phyloP scores from a whole-genome alignment of 108 stramenopile genomes.

The Pseudonitzschia multiseries region DNA sequence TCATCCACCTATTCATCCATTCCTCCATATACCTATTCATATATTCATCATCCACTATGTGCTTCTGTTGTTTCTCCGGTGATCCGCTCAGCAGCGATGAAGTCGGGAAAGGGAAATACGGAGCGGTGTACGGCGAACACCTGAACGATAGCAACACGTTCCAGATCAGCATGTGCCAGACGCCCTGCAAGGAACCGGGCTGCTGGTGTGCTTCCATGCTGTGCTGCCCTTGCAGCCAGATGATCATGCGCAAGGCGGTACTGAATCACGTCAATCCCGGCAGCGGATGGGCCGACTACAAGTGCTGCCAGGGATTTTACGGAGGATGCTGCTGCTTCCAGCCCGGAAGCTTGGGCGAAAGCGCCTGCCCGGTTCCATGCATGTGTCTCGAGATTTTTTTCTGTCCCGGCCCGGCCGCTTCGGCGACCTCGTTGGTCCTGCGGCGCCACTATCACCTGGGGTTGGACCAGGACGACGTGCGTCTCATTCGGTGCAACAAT shows the following conservation, averaged over 20 bases:
- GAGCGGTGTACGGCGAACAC: too few relatives aligned
- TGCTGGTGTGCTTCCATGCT: constrained; percentile 62
- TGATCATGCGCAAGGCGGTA: constrained; percentile 65
- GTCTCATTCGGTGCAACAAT: constrained; percentile 76
- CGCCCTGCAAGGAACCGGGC: constrained; percentile 58
- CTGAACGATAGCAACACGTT: too few relatives aligned
- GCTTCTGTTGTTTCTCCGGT: too few relatives aligned
- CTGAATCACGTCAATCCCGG: constrained; percentile 70
- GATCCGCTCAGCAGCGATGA: too few relatives aligned
- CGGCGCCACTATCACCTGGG: constrained; percentile 62
- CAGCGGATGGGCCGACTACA: constrained; percentile 69
- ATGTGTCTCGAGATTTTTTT: constrained; percentile 69
- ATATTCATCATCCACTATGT: too few relatives aligned
- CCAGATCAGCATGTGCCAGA: constrained; percentile 63
- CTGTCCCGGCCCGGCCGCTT: constrained; percentile 69
- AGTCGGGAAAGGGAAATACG: too few relatives aligned
- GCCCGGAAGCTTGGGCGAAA: constrained; percentile 54
- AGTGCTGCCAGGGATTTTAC: constrained; percentile 74
- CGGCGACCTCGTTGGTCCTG: constrained; percentile 56
- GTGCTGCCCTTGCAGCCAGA: constrained; percentile 61
- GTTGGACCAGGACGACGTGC: constrained; percentile 74
- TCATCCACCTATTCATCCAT: too few relatives aligned
- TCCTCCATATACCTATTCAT: too few relatives aligned
- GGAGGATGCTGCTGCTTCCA: constrained; percentile 75
- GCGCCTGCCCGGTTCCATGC: constrained; percentile 63